Evolutionary conservation across 140 eudicot genomes (phyloP).

Genomic region (Senecio squalidus): DNA sequence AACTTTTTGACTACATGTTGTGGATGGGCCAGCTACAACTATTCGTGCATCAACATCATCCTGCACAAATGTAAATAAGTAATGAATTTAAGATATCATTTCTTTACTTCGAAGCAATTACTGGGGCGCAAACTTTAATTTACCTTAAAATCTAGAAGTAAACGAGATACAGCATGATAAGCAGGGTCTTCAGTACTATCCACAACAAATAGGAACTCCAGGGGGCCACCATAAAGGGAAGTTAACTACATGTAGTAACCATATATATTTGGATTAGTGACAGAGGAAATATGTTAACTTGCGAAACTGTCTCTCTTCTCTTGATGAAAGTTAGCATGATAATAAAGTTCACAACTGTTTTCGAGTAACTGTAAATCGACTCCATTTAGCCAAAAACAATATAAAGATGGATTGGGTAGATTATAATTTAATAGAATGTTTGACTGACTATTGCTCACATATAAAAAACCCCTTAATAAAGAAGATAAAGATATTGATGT

Average conservation of each 20-base stretch:
- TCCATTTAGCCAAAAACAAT: neutral
- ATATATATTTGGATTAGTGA: no score
- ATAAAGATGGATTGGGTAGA: neutral
- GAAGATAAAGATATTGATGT: neutral
- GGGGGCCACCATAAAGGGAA: constrained; percentile 78
- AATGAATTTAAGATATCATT: neutral
- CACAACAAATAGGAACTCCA: constrained; percentile 79
- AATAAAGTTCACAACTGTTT: no score
- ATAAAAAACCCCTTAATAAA: neutral
- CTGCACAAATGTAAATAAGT: constrained; percentile 29
- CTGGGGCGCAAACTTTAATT: neutral
- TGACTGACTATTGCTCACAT: neutral
- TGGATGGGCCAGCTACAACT: constrained; percentile 86
- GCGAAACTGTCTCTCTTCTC: no score
- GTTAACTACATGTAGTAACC: constrained; percentile 58
- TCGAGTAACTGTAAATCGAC: neutral
- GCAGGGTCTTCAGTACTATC: constrained; percentile 87
- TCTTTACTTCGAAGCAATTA: neutral
- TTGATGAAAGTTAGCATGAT: no score
- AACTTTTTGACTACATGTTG: constrained; percentile 96
- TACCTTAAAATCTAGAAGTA: constrained; percentile 73
- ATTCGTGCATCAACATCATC: constrained; percentile 84
- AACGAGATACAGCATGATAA: constrained; percentile 65
- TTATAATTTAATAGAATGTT: neutral
- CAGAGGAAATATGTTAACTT: no score